These are phyloP conservation scores for Corrigiola litoralis DNA, from an alignment of 179 eudicot genomes.

Conservation along the genomic window DNA sequence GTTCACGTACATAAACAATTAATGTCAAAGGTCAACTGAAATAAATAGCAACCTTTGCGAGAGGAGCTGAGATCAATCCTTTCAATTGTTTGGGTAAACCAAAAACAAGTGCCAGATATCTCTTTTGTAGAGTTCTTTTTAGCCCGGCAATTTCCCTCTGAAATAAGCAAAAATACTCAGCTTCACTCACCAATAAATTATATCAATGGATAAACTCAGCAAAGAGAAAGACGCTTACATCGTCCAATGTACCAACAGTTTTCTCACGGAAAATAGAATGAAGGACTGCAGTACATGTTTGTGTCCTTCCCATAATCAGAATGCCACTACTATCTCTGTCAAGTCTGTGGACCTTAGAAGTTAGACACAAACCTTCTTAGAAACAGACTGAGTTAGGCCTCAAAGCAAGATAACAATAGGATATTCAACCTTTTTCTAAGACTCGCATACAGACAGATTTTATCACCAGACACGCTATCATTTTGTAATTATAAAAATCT, in stretches of 20 bases:
- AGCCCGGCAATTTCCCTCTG: conserved; percentile 38
- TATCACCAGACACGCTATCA: too few relatives aligned
- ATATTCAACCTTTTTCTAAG: background rate
- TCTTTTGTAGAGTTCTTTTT: conserved; percentile 56
- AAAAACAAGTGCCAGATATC: conserved; percentile 90
- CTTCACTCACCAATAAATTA: background rate
- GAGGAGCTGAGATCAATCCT: conserved; percentile 69
- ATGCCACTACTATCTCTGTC: conserved; percentile 97
- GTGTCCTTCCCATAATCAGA: conserved; percentile 92
- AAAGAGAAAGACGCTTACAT: conserved; percentile 37
- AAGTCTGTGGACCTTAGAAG: conserved; percentile 86
- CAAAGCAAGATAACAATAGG: background rate
- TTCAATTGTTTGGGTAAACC: conserved; percentile 62
- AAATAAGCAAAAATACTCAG: background rate
- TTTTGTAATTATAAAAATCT: too few relatives aligned
- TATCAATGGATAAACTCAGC: background rate
- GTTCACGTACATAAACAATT: background rate
- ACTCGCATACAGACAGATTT: too few relatives aligned
- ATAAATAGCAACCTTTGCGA: conserved; percentile 53
- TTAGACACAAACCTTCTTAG: background rate
- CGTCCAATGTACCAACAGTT: conserved; percentile 53
- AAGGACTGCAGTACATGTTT: conserved; percentile 64
- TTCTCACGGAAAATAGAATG: conserved; percentile 95
- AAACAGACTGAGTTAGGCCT: background rate
- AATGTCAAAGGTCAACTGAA: background rate